Base-by-base conservation (phyloP, 2,329 filamentous ascomycete species). In the Aureobasidium sp. region DNA sequence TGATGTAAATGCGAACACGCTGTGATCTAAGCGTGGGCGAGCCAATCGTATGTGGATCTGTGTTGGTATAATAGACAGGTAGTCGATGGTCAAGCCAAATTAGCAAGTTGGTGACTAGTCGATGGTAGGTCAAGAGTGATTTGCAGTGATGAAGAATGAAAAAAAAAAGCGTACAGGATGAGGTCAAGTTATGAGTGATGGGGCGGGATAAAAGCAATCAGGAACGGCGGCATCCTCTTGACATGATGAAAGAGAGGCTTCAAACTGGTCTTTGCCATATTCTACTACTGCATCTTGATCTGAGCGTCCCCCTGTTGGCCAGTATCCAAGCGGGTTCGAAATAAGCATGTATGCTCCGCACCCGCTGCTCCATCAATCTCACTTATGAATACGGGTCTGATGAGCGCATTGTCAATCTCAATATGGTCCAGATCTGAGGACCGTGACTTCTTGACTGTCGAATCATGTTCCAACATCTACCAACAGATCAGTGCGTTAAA, bases 251-350 rank as follows among this genome's bases (percentile, higher is more conserved):
- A 51, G 58, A 52, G 23, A 37, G 39, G 46, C 48, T 52, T 56
- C 50, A 62, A 12, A 26, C 58, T 61, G 58, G 48, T 53, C 58
- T 53, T 52, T 53, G 47, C 47, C 58, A 41, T 61, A 61, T 52
- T 39, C 48, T 53, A 44, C 48, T 53, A 39, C 32, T 55, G 60
- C 60, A 62, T 42, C 41, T 55, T 62, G 60, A 62, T 62, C 60
- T 62, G 51, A 62, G 60, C 60, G 60, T 42, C 27, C 41, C 60
- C 60, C 51, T 46, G 37, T 55, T 55, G 41, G 41, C 41, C 48
- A 47, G 36, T 56, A 29, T 36, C 32, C 42, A 56, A 56, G 50
- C 60, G 39, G 50, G 12, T 53, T 62, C 41, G 51, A 53, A 62
- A 55, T 47, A 55, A 55, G 60, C 50, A 62, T 62, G 60, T 53